These are phyloP conservation scores for Aspergillus pseudotamarii DNA, from an alignment of 2,329 filamentous ascomycete species.

Conservation along the genomic window DNA sequence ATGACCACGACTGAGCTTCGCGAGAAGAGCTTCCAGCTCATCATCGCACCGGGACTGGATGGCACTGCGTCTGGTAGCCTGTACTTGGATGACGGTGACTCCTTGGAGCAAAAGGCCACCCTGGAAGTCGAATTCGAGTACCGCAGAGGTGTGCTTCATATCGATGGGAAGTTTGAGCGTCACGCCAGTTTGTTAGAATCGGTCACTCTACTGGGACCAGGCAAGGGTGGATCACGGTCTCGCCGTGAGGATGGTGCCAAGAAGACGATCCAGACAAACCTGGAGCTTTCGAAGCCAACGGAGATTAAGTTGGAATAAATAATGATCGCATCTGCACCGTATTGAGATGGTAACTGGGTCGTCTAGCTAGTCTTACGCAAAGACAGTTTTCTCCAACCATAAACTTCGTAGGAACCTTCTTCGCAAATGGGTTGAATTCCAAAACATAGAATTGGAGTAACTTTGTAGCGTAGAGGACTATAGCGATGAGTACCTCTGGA, in stretches of 20 bases:
- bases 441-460: background rate
- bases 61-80: constrained; percentile 68
- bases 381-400: background rate
- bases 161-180: constrained; percentile 34
- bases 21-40: constrained; percentile 68
- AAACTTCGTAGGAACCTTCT: background rate
- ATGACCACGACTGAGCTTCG: constrained; percentile 64
- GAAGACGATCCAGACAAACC: constrained; percentile 27
- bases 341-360: background rate
- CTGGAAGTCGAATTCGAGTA: constrained; percentile 65
- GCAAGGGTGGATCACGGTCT: constrained; percentile 14
- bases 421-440: background rate
- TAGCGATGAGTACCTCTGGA: background rate
- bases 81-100: constrained; percentile 78
- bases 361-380: background rate
- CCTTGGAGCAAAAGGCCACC: constrained; percentile 59
- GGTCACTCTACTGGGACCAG: constrained; percentile 37
- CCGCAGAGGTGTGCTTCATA: constrained; percentile 46
- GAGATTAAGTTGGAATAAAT: constrained; percentile 19
- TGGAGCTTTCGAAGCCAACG: constrained; percentile 16
- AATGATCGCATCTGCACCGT: background rate
- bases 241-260: constrained; percentile 20
- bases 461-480: background rate
- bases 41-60: constrained; percentile 66
- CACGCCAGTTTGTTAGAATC: constrained; percentile 35